Evolutionary conservation across 345 rosid genomes (phyloP).

Genomic region (Theobroma cacao): DNA sequence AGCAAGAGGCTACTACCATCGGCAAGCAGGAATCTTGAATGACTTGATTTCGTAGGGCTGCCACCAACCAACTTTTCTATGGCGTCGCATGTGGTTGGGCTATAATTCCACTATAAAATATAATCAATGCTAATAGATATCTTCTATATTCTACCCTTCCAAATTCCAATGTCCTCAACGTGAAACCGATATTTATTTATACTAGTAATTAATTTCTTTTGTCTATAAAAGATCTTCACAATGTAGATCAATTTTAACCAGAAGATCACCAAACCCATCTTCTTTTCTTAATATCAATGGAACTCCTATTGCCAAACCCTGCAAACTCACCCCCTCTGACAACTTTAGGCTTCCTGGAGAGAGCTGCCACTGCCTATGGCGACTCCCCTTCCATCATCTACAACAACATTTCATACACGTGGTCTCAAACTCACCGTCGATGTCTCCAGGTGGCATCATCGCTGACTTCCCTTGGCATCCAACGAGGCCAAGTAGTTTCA

Average conservation of each 20-base stretch:
- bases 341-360: slow-evolving; percentile 45
- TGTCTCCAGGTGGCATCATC: slow-evolving; percentile 65
- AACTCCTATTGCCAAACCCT: slow-evolving; percentile 35
- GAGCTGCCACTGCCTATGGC: slow-evolving; percentile 52
- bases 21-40: not conserved
- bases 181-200: not conserved
- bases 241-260: not conserved
- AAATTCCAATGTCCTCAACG: not conserved
- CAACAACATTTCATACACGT: slow-evolving; percentile 35
- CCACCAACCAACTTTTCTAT: not conserved
- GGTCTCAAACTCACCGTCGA: slow-evolving; percentile 59
- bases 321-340: slow-evolving; percentile 56
- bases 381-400: slow-evolving; percentile 50
- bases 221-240: not conserved
- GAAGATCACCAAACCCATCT: not conserved
- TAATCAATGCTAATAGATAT: no score
- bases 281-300: slow-evolving; percentile 26
- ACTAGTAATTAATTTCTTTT: not conserved
- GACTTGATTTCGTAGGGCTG: not conserved
- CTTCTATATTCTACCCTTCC: no score
- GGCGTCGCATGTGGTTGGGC: not conserved
- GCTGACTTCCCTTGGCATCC: slow-evolving; percentile 41
- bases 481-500: slow-evolving; percentile 46
- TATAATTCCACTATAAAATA: no score
- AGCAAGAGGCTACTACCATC: not conserved